These are phyloP conservation scores for Psilocybe tampanensis DNA, from an alignment of 768 basidiomycete species.

Conservation along the genomic window DNA sequence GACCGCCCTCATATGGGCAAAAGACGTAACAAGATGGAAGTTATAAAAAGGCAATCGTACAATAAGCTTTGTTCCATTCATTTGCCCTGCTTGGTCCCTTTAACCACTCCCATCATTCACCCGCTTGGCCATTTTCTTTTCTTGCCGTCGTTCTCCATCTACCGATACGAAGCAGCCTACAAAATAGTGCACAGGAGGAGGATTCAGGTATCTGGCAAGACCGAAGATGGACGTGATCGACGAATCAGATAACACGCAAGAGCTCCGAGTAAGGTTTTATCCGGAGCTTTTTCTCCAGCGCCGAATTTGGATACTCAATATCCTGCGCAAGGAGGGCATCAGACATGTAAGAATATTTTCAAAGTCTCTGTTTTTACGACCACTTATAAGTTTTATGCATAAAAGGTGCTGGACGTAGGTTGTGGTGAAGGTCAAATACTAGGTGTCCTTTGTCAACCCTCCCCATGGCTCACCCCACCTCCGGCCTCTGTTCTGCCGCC, in stretches of 20 bases:
- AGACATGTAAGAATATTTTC: conserved; percentile 42
- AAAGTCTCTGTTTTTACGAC: not conserved
- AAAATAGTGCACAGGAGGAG: not conserved
- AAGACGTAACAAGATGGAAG: too few species aligned
- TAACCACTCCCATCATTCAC: not conserved
- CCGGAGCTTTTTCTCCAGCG: conserved; percentile 71
- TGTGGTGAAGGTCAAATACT: conserved; percentile 85
- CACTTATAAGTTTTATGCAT: not conserved
- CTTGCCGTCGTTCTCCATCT: too few species aligned
- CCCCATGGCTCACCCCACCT: conserved; percentile 63
- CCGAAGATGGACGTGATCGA: conserved; percentile 14
- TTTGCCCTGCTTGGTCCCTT: too few species aligned
- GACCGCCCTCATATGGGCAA: too few species aligned
- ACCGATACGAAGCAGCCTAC: not conserved
- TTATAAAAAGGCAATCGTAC: too few species aligned
- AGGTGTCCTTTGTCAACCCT: conserved; percentile 68
- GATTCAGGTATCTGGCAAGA: not conserved
- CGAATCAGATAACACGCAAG: conserved; percentile 23
- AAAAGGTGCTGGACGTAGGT: conserved; percentile 78
- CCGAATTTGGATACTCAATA: conserved; percentile 70
- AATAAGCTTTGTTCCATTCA: too few species aligned
- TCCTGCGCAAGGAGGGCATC: conserved; percentile 58
- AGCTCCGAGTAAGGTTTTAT: conserved; percentile 62
- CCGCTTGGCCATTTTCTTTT: not conserved
- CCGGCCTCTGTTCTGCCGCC: conserved; percentile 35